A percentile compares a stretch with the other conserved stretches of the same genome.
These are phyloP conservation scores for Erysiphe neolycopersici DNA, from an alignment of 2,329 filamentous ascomycete genomes.

Conservation along the genomic window DNA sequence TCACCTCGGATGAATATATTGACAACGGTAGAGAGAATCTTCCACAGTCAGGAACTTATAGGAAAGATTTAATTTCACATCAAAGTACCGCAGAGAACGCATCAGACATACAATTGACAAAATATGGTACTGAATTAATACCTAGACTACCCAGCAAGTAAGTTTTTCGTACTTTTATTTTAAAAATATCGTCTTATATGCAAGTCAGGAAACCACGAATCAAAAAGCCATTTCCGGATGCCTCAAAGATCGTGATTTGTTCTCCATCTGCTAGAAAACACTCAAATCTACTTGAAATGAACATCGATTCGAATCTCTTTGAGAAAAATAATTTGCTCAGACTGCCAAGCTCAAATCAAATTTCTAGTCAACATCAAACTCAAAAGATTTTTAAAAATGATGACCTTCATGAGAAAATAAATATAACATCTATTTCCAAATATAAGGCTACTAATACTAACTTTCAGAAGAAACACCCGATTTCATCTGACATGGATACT, in stretches of 20 bases:
- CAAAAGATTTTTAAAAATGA: neutral
- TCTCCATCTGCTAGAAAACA: neutral
- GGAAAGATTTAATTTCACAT: neutral
- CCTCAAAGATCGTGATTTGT: neutral
- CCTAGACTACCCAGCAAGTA: neutral
- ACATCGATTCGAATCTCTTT: neutral
- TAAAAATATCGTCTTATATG: neutral
- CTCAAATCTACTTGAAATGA: neutral
- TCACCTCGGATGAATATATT: too few species aligned
- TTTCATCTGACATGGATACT: too few species aligned
- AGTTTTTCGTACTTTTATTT: neutral
- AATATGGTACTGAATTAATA: neutral
- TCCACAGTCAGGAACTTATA: too few species aligned
- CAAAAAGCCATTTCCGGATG: constrained; percentile 2
- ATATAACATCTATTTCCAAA: too few species aligned
- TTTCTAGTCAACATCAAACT: neutral
- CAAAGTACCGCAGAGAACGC: neutral
- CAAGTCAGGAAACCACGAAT: constrained; percentile 6
- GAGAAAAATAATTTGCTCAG: neutral
- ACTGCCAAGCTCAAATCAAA: neutral
- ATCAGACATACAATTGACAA: neutral
- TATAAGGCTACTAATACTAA: neutral
- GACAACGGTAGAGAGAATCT: too few species aligned
- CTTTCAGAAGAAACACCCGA: neutral
- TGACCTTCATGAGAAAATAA: too few species aligned